These are phyloP conservation scores for Fomitopsis schrenkii DNA, from an alignment of 1,284 basidiomycete species.

Conservation along the genomic window DNA sequence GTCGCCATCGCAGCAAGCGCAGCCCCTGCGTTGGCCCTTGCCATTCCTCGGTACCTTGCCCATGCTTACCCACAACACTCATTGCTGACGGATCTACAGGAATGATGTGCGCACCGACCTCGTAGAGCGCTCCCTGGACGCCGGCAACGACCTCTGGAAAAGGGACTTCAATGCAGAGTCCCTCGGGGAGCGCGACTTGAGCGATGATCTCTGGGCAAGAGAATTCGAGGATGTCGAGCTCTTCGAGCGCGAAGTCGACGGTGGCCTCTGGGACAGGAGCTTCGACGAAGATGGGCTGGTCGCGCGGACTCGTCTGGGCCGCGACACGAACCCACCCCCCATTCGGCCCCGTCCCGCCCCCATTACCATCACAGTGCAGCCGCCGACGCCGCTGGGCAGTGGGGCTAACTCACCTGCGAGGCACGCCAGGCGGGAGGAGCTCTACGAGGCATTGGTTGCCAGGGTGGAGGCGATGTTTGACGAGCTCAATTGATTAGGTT, in stretches of 20 bases:
- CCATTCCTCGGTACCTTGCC: neutral
- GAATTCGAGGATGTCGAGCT: neutral
- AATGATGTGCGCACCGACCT: neutral
- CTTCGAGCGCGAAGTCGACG: neutral
- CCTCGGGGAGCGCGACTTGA: neutral
- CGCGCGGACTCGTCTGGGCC: neutral
- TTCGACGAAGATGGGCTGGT: neutral
- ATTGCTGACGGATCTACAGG: neutral
- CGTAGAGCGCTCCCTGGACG: neutral
- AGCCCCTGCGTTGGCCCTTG: neutral
- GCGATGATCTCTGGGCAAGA: neutral
- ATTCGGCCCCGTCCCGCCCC: neutral
- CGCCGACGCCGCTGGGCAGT: neutral
- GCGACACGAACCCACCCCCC: no score
- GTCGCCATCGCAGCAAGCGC: neutral
- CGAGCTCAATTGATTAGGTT: neutral
- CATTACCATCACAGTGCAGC: neutral
- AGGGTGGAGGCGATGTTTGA: neutral
- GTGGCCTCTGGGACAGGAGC: neutral
- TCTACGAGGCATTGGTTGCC: neutral
- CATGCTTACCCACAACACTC: neutral
- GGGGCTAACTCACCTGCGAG: no score
- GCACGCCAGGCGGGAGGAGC: neutral
- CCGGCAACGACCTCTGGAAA: neutral
- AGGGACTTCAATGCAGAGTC: neutral